Base-by-base conservation (phyloP, 768 basidiomycete species). In the Sporobolomyces pararoseus region DNA sequence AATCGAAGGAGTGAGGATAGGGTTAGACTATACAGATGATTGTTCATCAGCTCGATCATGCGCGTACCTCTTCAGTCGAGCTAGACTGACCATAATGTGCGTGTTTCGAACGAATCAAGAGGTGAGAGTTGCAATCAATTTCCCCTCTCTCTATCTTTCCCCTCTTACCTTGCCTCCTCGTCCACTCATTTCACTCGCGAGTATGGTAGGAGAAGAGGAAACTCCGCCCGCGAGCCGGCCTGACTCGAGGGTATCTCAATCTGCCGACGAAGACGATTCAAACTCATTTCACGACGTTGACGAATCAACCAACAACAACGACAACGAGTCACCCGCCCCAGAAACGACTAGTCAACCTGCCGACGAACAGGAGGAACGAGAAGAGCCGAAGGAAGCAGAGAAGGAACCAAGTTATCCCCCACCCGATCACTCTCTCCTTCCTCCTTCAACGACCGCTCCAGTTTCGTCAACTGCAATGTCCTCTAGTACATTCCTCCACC, bases 1-100 rank as follows among this genome's bases (percentile, higher is more conserved):
- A 57, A 72, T 57, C 37, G 50, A 57, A 9, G 74, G 70, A 1
- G 74, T 74, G 51, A 69, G 47, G 53, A 70, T 62, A 19, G 67
- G 54, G 42, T 52, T 37, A 17, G 66, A 34, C 66, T 53, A 49
- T 7, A 25, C 19, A 34, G 31, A 35, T 34, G 10, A 31, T 5
- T 35, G 2, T 23, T 10, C 1, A n/a, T 34, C 14, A 47, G 58
- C 37, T 2, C 13, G 19, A n/a, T 29, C 3, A 23, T 13, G 23
- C 37, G 21, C 32, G n/a, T 16, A 29, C 19, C 47, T 5, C 2
- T 25, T 13, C 21, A 9, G 31, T 23, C 23, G 7, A 21, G 23
- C 6, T 23, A 23, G 39, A 52, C 51, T 54, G 14, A 53, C 51
- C 52, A 47, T 47, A 23, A 42, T 42, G 39, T 42, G 9, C 39